Conservation (phyloP, 2,329 filamentous ascomycete genomes). For the Neofusicoccum sp. region DNA sequence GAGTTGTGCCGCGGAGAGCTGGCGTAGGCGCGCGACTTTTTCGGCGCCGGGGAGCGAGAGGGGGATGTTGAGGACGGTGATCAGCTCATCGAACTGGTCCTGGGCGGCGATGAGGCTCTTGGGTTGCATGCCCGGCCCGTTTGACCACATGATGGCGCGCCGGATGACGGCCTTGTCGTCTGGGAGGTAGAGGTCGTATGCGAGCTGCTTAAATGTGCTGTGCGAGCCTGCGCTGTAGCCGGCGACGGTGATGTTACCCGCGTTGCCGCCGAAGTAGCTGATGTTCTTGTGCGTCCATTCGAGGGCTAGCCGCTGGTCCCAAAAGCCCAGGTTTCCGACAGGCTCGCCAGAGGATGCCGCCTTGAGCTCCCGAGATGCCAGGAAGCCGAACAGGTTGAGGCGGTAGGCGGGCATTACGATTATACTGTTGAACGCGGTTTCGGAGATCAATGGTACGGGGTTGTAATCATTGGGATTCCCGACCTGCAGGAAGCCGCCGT, state of each 20-base stretch:
- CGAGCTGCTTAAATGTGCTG: conserved; percentile 57
- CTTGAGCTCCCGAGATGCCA: conserved; percentile 50
- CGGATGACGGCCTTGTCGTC: conserved; percentile 49
- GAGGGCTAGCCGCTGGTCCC: conserved; percentile 56
- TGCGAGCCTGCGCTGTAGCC: conserved; percentile 59
- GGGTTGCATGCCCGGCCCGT: conserved; percentile 54
- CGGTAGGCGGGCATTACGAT: conserved; percentile 58
- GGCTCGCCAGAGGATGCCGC: conserved; percentile 38
- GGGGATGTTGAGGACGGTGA: conserved; percentile 46
- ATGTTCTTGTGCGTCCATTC: conserved; percentile 57
- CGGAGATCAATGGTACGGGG: conserved; percentile 47
- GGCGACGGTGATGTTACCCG: conserved; percentile 51
- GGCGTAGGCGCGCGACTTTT: conserved; percentile 48
- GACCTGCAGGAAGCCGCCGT: conserved; percentile 58
- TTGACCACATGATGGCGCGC: conserved; percentile 54
- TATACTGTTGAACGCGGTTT: conserved; percentile 51
- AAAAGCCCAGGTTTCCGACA: conserved; percentile 54
- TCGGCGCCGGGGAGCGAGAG: conserved; percentile 37
- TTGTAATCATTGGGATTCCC: conserved; percentile 51
- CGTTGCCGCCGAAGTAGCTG: conserved; percentile 51
- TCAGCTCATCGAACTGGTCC: conserved; percentile 52
- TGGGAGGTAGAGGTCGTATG: conserved; percentile 54
- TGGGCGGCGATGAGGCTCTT: conserved; percentile 49
- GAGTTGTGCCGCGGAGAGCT: conserved; percentile 38
- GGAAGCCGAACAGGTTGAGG: conserved; percentile 56